Conservation (phyloP, 495 filamentous ascomycete species). For the Neohortaea acidophila region DNA sequence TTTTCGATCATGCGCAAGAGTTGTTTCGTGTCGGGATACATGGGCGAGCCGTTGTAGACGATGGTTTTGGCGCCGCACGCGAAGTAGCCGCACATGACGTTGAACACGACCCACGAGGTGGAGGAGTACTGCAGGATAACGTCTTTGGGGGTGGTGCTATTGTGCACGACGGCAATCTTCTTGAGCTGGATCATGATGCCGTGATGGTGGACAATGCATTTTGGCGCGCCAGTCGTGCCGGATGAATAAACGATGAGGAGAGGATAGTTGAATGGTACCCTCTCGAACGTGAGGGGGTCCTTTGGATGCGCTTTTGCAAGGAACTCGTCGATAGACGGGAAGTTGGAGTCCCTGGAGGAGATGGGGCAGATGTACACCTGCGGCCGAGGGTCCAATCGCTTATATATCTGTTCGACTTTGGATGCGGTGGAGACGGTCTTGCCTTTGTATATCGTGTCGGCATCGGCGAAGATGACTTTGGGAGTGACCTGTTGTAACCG, state of each 20-base stretch:
- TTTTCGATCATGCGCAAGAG: constrained; percentile 44
- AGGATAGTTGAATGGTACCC: constrained; percentile 50
- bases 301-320: constrained; percentile 31
- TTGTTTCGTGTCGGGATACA: constrained; percentile 44
- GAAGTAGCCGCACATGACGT: constrained; percentile 39
- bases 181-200: constrained; percentile 45
- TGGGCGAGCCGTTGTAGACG: constrained; percentile 64
- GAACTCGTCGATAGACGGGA: constrained; percentile 39
- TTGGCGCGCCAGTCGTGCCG: constrained; percentile 59
- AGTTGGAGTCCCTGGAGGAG: constrained; percentile 39
- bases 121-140: constrained; percentile 18
- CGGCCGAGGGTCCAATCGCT: constrained; percentile 41
- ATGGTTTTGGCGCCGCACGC: constrained; percentile 43
- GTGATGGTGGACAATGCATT: constrained; percentile 62
- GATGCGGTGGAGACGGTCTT: constrained; percentile 49
- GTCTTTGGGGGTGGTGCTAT: constrained; percentile 13
- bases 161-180: constrained; percentile 47
- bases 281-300: constrained; percentile 36
- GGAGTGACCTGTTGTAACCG: constrained; percentile 57
- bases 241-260: constrained; percentile 57
- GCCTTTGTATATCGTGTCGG: constrained; percentile 64
- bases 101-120: constrained; percentile 79
- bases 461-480: constrained; percentile 60
- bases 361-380: constrained; percentile 49
- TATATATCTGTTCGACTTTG: constrained; percentile 53